phyloP scores from a whole-genome alignment of 2,329 filamentous ascomycete species.

The Cryoendolithus antarcticus region DNA sequence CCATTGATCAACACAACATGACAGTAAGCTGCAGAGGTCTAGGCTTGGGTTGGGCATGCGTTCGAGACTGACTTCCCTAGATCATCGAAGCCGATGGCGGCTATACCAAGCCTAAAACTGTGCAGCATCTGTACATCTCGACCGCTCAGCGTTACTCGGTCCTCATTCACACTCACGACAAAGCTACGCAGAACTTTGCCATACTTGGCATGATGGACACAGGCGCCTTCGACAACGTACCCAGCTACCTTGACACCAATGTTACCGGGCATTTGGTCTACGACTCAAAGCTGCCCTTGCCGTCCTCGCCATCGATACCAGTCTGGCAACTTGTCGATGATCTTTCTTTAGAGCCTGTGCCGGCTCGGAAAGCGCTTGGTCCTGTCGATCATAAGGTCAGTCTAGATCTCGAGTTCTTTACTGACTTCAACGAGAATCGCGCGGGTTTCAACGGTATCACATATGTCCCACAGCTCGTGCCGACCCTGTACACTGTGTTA shows the following conservation, averaged over 20 bases:
- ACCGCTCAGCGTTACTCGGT: conserved; percentile 62
- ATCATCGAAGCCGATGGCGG: conserved; percentile 62
- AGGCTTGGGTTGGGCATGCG: too few relatives aligned
- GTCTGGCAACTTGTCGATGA: conserved; percentile 62
- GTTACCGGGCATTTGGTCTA: conserved; percentile 46
- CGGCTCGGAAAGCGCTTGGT: conserved; percentile 48
- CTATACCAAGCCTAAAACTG: conserved; percentile 46
- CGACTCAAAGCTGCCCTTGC: conserved; percentile 34
- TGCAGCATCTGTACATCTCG: conserved; percentile 51
- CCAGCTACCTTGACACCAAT: conserved; percentile 54
- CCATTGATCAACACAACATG: conserved; percentile 55
- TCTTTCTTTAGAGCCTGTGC: conserved; percentile 55
- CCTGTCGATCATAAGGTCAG: conserved; percentile 52
- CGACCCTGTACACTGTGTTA: conserved; percentile 58
- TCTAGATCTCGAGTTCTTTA: conserved; percentile 43
- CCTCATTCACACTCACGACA: conserved; percentile 48
- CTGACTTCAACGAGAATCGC: conserved; percentile 13
- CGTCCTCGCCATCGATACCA: conserved; percentile 42
- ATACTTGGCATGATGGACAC: conserved; percentile 41
- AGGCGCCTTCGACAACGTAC: conserved; percentile 53
- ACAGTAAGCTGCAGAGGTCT: conserved; percentile 6
- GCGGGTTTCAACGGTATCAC: conserved; percentile 61
- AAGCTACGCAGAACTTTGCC: conserved; percentile 45
- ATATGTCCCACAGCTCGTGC: conserved; percentile 63
- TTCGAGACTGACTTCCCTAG: conserved; percentile 5